Evolutionary conservation across 345 rosid genomes (phyloP).

Genomic region (Lepidium sativum): DNA sequence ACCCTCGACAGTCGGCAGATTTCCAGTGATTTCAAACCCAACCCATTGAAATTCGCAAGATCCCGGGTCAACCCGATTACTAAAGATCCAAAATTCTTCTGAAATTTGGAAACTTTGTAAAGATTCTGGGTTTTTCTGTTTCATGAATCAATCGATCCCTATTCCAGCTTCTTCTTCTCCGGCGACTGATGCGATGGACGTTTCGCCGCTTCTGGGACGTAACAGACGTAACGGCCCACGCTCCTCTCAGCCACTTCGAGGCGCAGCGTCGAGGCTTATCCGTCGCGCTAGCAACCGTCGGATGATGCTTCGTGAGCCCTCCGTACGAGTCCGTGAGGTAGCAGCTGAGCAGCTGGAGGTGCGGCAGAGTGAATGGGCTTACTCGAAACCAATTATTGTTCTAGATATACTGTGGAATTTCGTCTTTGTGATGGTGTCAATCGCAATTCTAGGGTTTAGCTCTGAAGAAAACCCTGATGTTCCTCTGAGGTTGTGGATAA

Average conservation of each 20-base stretch:
- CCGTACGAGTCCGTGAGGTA: conserved; percentile 66
- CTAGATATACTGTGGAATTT: conserved; percentile 72
- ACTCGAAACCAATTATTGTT: conserved; percentile 56
- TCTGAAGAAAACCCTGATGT: conserved; percentile 43
- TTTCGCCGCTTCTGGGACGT: conserved; percentile 47
- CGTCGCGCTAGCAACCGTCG: conserved; percentile 72
- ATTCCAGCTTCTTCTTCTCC: conserved; percentile 23
- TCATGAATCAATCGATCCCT: conserved; percentile 34
- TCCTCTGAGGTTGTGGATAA: conserved; percentile 70
- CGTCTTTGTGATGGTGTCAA: conserved; percentile 41
- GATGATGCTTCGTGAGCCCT: conserved; percentile 76
- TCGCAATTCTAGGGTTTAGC: conserved; percentile 42
- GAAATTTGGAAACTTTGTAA: background rate
- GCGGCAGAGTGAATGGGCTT: conserved; percentile 73
- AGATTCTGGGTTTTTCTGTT: background rate
- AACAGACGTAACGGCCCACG: conserved; percentile 48
- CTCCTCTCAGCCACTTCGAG: conserved; percentile 46
- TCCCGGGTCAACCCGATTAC: conserved; percentile 7
- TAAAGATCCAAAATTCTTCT: background rate
- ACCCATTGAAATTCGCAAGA: conserved; percentile 15
- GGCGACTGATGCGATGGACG: conserved; percentile 34
- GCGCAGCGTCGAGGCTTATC: conserved; percentile 56
- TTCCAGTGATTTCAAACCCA: conserved; percentile 11
- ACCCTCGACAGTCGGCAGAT: background rate
- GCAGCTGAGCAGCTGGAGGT: conserved; percentile 94